Base-by-base conservation (phyloP, 768 basidiomycete genomes). In the Boletus eberwhitei region DNA sequence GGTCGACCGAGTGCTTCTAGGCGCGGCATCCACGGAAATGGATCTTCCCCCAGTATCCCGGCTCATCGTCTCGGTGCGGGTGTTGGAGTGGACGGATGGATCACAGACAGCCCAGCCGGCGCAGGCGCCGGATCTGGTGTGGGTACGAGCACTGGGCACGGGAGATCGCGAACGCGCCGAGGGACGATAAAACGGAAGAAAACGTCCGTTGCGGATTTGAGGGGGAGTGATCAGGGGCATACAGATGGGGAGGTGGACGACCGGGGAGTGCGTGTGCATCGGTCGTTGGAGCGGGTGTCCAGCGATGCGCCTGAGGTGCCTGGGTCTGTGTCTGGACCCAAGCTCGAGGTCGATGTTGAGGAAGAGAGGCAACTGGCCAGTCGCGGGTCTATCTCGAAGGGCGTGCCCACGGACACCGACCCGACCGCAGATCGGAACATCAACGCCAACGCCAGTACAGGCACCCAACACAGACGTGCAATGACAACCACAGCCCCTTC, bases 211-310 rank as follows among this genome's bases (percentile, higher is more conserved):
- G 63, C 67, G 0, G 63, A 69, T 16, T 17, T 69, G 53, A 63
- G 60, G 48, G 67, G 69, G 9, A 53, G 43, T 13, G 63, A 67
- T 8, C 64, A 62, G 6, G 68, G 68, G 4, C 62, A 71, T 41
- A 67, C 69, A 17, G 68, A 69, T 47, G 65, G 63, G 0, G 69
- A 69, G 26, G 34, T 59, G 41, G 60, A 40, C 9, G 52, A 37
- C 21, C 31, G 45, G 16, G 16, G 5, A 2, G 19, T 16, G 13
- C n/a, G 8, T 22, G 44, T 8, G 7, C 32, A 19, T 34, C 34
- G 12, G 21, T 31, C 48, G 22, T 16, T 48, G 34, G 31, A 39
- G 29, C 57, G 17, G 1, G 46, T 0, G 11, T n/a, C 50, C n/a
- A 42, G 11, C 49, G 31, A 35, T 17, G 36, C 24, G 14, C 17